Evolutionary conservation across 495 filamentous ascomycete species (phyloP).

Genomic region (Xylaria palmicola): DNA sequence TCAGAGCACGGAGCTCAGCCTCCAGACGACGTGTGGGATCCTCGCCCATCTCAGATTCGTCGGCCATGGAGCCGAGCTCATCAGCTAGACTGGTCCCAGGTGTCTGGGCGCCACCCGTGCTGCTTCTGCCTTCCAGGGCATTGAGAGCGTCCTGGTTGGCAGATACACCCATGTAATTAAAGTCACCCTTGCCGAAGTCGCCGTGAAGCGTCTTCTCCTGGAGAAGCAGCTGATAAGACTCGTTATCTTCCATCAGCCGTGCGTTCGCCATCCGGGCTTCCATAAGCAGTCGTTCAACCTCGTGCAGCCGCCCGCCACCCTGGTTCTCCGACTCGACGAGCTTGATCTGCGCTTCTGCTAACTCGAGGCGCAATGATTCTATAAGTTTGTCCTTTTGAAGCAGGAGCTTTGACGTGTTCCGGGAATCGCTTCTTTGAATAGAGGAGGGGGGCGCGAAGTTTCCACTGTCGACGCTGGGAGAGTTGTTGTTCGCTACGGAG

Average conservation of each 20-base stretch:
- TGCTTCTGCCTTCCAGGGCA: conserved; percentile 52
- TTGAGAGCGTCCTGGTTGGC: conserved; percentile 56
- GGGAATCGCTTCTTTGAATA: conserved; percentile 74
- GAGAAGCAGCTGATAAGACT: conserved; percentile 92
- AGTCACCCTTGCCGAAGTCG: conserved; percentile 81
- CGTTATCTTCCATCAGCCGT: conserved; percentile 95
- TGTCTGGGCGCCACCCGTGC: conserved; percentile 33
- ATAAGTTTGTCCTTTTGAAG: conserved; percentile 96
- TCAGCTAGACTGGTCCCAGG: conserved; percentile 76
- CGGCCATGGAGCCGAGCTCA: conserved; percentile 62
- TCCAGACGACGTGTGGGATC: conserved; percentile 69
- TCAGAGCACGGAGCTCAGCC: conserved; percentile 72
- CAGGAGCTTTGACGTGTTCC: conserved; percentile 81
- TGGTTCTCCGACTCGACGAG: conserved; percentile 91
- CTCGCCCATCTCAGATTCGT: conserved; percentile 52
- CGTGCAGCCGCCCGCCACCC: conserved; percentile 78
- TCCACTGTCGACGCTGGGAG: conserved; percentile 57
- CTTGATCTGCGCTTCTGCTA: conserved; percentile 94
- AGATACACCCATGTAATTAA: conserved; percentile 62
- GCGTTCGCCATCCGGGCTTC: conserved; percentile 94
- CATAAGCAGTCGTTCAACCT: conserved; percentile 83
- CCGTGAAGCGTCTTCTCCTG: conserved; percentile 92
- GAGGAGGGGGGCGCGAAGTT: conserved; percentile 88
- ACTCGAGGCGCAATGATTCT: conserved; percentile 83
- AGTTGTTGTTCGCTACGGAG: conserved; percentile 49